Conservation (phyloP, 306 rosid genomes). For the Cicer chorassanicum region DNA sequence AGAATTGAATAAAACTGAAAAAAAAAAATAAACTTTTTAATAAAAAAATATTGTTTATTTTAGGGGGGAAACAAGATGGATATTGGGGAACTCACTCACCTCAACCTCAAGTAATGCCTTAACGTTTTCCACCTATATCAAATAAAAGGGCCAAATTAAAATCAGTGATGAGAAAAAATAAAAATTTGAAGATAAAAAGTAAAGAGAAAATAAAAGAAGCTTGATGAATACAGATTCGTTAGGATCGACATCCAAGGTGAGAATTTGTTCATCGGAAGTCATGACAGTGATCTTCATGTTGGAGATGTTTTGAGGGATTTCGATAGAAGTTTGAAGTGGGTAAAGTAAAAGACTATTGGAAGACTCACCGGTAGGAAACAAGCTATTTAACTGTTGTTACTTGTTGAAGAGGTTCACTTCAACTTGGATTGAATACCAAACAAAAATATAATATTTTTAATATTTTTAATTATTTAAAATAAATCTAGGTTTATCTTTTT, state of each 20-base stretch:
- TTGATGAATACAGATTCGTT: slow-evolving; percentile 78
- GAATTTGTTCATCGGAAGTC: slow-evolving; percentile 83
- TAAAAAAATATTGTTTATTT: background rate
- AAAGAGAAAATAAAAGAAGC: background rate
- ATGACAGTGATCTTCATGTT: slow-evolving; percentile 86
- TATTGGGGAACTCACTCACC: slow-evolving; percentile 56
- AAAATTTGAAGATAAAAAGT: background rate
- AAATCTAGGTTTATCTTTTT: no score
- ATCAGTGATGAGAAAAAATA: slow-evolving; percentile 17
- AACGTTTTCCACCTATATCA: slow-evolving; percentile 80
- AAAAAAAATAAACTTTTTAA: background rate
- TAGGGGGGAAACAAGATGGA: slow-evolving; percentile 11
- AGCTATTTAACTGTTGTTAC: no score
- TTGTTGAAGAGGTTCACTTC: no score
- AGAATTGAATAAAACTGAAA: background rate
- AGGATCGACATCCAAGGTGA: slow-evolving; percentile 83
- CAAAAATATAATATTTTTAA: no score
- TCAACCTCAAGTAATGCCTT: slow-evolving; percentile 97
- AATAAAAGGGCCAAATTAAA: slow-evolving; percentile 16
- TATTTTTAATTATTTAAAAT: no score
- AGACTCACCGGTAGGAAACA: no score
- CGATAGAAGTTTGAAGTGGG: no score
- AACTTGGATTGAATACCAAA: no score
- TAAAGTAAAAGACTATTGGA: no score
- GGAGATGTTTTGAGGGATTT: no score